Conservation (phyloP, 148 eudicot genomes). For the Cornus suecica region DNA sequence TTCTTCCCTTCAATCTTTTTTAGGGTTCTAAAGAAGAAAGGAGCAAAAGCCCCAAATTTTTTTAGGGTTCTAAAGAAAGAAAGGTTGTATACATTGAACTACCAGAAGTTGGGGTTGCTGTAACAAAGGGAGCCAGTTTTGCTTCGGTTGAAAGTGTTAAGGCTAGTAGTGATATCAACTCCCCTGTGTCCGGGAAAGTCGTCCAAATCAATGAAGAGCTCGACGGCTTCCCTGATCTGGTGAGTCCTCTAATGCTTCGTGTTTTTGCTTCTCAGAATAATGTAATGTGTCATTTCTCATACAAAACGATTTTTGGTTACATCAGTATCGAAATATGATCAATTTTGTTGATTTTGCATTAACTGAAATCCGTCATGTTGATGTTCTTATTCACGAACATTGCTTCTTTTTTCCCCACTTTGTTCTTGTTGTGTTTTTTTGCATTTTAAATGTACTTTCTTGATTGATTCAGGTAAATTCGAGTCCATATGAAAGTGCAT, state of each 20-base stretch:
- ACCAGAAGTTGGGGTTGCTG: conserved; percentile 68
- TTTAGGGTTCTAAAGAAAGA: too few relatives aligned
- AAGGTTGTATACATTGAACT: conserved; percentile 88
- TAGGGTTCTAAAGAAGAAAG: too few relatives aligned
- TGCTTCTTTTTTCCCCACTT: too few relatives aligned
- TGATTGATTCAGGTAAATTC: conserved; percentile 49
- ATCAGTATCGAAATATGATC: too few relatives aligned
- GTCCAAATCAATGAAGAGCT: conserved; percentile 67
- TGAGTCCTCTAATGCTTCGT: conserved; percentile 25
- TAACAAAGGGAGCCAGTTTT: conserved; percentile 65
- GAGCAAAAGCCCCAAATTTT: conserved; percentile 84
- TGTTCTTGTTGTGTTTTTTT: not conserved
- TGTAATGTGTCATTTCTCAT: not conserved
- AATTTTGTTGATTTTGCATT: not conserved
- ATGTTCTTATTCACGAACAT: too few relatives aligned
- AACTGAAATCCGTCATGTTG: not conserved
- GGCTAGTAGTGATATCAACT: conserved; percentile 88
- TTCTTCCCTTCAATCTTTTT: conserved; percentile 89
- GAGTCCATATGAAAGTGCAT: conserved; percentile 79
- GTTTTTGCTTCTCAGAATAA: too few relatives aligned
- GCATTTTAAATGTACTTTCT: not conserved
- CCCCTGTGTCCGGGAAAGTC: conserved; percentile 89
- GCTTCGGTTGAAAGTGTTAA: conserved; percentile 98
- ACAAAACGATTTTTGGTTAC: not conserved
- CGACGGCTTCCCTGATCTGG: conserved; percentile 62